Evolutionary conservation across 352 stramenopile species (phyloP).

Genomic region (Phytophthora aleatoria): DNA sequence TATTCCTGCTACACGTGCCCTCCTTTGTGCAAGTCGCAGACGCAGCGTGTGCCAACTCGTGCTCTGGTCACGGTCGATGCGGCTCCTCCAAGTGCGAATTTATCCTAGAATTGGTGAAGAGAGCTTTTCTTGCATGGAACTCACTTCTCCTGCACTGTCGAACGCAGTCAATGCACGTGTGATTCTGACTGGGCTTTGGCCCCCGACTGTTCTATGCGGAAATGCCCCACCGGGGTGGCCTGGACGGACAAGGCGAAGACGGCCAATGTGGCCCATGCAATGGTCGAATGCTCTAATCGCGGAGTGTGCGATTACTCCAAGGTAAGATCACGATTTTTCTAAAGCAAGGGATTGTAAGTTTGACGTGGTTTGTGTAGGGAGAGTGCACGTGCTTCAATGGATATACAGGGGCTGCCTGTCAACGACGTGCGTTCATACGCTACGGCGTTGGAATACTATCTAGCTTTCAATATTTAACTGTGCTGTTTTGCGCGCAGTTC

Average conservation of each 20-base stretch:
- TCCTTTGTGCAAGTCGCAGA: constrained; percentile 12
- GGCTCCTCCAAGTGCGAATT: constrained; percentile 47
- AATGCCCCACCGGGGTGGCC: constrained; percentile 67
- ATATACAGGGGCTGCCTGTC: constrained; percentile 63
- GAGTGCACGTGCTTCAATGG: constrained; percentile 63
- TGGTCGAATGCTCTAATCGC: constrained; percentile 65
- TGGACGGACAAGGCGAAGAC: constrained; percentile 84
- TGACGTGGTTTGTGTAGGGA: constrained; percentile 30
- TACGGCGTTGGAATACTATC: background rate
- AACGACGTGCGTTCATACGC: constrained; percentile 44
- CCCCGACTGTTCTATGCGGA: constrained; percentile 71
- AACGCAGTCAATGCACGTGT: constrained; percentile 66
- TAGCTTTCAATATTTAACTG: background rate
- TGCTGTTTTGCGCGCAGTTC: constrained; percentile 33
- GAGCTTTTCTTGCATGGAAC: background rate
- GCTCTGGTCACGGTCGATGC: constrained; percentile 63
- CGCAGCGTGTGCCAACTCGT: constrained; percentile 62
- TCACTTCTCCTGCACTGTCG: background rate
- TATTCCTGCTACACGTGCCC: constrained; percentile 11
- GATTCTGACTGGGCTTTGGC: constrained; percentile 64
- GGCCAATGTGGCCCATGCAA: constrained; percentile 57
- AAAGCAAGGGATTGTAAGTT: background rate
- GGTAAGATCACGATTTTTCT: constrained; percentile 11
- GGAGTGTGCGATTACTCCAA: constrained; percentile 67
- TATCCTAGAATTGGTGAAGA: background rate